phyloP scores from a whole-genome alignment of 148 eudicot genomes.

The Mesembryanthemum crystallinum region DNA sequence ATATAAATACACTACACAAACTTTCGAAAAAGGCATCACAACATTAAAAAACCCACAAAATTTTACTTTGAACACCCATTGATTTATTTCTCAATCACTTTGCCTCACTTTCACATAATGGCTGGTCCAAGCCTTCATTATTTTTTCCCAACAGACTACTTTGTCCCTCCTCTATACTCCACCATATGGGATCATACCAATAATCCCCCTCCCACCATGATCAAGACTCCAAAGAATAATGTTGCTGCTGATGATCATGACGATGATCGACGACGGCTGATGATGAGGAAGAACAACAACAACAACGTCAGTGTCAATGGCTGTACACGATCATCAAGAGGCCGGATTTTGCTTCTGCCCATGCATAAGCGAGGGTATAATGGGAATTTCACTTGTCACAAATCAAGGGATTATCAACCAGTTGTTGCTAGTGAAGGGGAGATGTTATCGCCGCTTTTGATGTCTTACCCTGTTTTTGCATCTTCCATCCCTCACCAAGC shows the following conservation, averaged over 20 bases:
- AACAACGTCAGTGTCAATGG: neutral
- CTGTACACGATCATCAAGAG: constrained; percentile 3
- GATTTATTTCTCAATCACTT: too few relatives aligned
- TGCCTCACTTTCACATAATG: too few relatives aligned
- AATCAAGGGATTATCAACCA: neutral
- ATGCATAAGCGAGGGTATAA: constrained; percentile 5
- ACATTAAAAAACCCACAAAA: neutral
- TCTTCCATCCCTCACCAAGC: neutral
- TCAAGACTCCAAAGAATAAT: neutral
- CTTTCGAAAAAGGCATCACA: neutral
- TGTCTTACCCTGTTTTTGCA: constrained; percentile 7
- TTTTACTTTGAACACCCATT: too few relatives aligned
- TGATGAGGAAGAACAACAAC: constrained; percentile 6
- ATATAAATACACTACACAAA: neutral
- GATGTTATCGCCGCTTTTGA: neutral
- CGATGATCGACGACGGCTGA: neutral
- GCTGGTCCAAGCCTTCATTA: constrained; percentile 23
- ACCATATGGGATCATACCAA: neutral
- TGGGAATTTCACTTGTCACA: neutral
- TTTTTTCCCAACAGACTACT: constrained; percentile 25
- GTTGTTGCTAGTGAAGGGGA: neutral
- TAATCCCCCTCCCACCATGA: neutral
- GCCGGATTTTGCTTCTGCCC: neutral
- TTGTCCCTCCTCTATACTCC: constrained; percentile 22
- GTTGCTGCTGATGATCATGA: neutral